Base-by-base conservation (phyloP, 2,329 filamentous ascomycete species). In the Alternaria sp. region DNA sequence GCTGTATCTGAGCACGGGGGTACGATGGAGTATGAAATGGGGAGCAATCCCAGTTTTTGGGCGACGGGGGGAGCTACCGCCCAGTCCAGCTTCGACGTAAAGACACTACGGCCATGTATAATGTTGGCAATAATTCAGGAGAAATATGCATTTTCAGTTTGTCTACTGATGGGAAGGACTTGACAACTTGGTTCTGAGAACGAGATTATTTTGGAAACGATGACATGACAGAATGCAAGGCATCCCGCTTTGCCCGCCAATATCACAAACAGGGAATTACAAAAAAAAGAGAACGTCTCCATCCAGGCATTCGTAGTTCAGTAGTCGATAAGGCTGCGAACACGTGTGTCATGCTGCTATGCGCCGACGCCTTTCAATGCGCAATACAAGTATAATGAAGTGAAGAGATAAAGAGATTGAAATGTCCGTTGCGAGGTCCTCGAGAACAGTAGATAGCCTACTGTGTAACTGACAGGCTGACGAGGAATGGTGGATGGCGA, bases 1-100 rank as follows among this genome's bases (percentile, higher is more conserved):
- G 87, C 90, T 64, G 75, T 92, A 24, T 91, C 91, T 72, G 84
- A 82, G 2, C 70, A 84, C 26, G 72, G 73, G 8, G 88, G 87
- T 0, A 86, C 79, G 1, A 72, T 91, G 64, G 85, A 90, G 39
- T 90, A 89, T 70, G 82, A 85, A 17, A 78, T 91, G n/a, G 88
- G 88, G 33, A 34, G 1, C 21, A 46, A 0, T 46, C 71, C 1
- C 74, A 80, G 34, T 80, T 83, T 81, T 56, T 90, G 88, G 88
- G 82, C 83, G 4, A 86, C 82, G 1, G 87, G 86, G 86, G 0
- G 78, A 80, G n/a, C 63, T 81, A 51, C 88, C 87, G 11, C 88
- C 88, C 3, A 89, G 85, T 66, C 86, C 86, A 21, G 86, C 83
- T 39, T 72, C 70, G 31, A 24, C 8, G 23, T 46, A 21, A 33